phyloP scores from a whole-genome alignment of 2,329 filamentous ascomycete species.

The Cladosporium sp. region DNA sequence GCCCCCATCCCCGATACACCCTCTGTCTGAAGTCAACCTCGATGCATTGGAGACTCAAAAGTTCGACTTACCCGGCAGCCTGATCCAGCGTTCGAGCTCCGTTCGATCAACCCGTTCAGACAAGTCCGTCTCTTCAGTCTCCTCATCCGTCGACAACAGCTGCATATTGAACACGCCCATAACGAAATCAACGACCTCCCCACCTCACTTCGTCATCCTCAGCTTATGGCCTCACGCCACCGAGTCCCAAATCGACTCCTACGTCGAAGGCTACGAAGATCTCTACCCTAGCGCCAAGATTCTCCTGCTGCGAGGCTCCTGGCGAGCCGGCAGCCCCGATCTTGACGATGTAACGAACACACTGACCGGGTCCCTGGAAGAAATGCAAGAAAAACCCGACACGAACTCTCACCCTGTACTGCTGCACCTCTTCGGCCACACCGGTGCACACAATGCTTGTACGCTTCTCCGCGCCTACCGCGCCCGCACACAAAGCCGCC shows the following conservation, averaged over 20 bases:
- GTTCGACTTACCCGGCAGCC: conserved; percentile 2
- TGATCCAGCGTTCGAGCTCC: conserved; percentile 11
- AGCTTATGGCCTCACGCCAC: conserved; percentile 26
- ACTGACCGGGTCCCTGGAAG: conserved; percentile 11
- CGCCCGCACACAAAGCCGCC: conserved; percentile 15
- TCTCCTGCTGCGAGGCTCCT: conserved; percentile 18
- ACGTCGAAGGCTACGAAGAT: conserved; percentile 22
- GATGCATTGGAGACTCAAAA: conserved; percentile 9
- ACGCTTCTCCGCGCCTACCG: conserved; percentile 24
- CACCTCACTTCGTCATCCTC: conserved; percentile 23
- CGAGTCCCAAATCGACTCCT: conserved; percentile 23
- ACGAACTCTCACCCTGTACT: conserved; percentile 14
- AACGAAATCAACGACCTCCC: conserved; percentile 13
- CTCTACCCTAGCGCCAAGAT: conserved; percentile 25
- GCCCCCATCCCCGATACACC: background rate
- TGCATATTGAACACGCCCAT: background rate
- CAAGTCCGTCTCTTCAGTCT: conserved; percentile 7
- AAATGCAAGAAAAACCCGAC: conserved; percentile 3
- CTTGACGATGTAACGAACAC: conserved; percentile 9
- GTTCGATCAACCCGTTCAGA: conserved; percentile 11
- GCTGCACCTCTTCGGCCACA: conserved; percentile 25
- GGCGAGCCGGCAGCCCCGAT: conserved; percentile 4
- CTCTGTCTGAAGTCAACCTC: conserved; percentile 9
- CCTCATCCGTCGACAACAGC: conserved; percentile 10
- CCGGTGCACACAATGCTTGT: conserved; percentile 21